Evolutionary conservation across 1,284 basidiomycete genomes (phyloP).

Genomic region (Ustilago hordei): DNA sequence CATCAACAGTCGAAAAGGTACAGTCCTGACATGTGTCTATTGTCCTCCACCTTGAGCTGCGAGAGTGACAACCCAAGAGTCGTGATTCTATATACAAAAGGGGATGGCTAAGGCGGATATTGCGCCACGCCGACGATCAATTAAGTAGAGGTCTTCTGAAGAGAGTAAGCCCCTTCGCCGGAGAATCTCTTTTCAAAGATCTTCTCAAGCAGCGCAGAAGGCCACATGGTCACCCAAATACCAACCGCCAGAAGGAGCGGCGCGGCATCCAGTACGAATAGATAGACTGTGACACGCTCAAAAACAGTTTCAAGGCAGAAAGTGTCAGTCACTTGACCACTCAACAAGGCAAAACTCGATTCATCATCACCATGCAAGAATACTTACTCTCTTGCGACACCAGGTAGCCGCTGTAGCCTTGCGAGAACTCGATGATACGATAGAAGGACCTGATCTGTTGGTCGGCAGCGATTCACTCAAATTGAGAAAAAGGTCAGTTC

Average conservation of each 20-base stretch:
- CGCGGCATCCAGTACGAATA: conserved; percentile 51
- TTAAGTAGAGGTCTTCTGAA: conserved; percentile 17
- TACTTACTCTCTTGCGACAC: conserved; percentile 49
- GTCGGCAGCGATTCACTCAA: not conserved
- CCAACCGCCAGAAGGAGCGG: conserved; percentile 51
- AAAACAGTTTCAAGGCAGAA: not conserved
- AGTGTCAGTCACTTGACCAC: not conserved
- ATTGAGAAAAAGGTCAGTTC: not conserved
- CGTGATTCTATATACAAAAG: not conserved
- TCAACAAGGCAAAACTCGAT: not conserved
- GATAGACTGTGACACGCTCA: conserved; percentile 24
- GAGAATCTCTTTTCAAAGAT: conserved; percentile 30
- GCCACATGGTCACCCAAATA: conserved; percentile 52
- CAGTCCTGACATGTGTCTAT: not conserved
- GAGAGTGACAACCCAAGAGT: not conserved
- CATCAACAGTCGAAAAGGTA: not conserved
- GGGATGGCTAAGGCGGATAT: not conserved
- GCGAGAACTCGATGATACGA: conserved; percentile 53
- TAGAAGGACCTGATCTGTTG: conserved; percentile 50
- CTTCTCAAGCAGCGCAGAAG: conserved; percentile 31
- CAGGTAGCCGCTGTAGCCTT: conserved; percentile 54
- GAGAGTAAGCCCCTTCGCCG: conserved; percentile 1
- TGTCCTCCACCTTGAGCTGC: not conserved
- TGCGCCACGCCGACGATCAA: not conserved
- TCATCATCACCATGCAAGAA: not conserved